These are phyloP conservation scores for Nakazawaea ambrosiae DNA, from an alignment of 805 yeast genomes.

Conservation along the genomic window DNA sequence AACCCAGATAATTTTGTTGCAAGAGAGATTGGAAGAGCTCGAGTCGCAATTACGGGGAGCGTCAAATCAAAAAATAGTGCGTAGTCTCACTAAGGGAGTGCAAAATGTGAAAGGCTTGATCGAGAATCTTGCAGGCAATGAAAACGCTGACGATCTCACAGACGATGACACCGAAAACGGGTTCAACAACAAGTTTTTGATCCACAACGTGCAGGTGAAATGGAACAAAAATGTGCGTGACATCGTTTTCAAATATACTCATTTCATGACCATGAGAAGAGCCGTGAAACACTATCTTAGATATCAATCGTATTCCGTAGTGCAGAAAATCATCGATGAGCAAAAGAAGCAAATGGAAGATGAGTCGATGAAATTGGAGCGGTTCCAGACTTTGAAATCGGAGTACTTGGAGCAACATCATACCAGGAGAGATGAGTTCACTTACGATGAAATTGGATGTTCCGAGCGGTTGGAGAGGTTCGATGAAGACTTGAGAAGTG, in stretches of 20 bases:
- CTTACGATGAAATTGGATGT: slow-evolving; percentile 10
- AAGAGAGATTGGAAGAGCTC: slow-evolving; percentile 20
- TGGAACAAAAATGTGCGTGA: slow-evolving; percentile 75
- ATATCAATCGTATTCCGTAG: slow-evolving; percentile 40
- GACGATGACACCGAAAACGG: slow-evolving; percentile 8
- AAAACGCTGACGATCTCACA: slow-evolving; percentile 1
- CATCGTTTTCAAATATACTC: slow-evolving; percentile 51
- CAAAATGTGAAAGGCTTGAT: slow-evolving; percentile 9
- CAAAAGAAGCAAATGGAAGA: slow-evolving; percentile 13
- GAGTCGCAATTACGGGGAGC: slow-evolving; percentile 23
- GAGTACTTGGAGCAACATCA: slow-evolving; percentile 17
- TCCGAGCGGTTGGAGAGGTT: slow-evolving; percentile 37
- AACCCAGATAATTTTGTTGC: slow-evolving; percentile 37
- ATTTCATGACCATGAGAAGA: slow-evolving; percentile 36
- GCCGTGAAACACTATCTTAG: slow-evolving; percentile 36
- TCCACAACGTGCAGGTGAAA: slow-evolving; percentile 66
- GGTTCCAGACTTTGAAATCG: slow-evolving; percentile 10
- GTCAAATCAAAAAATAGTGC: slow-evolving; percentile 8
- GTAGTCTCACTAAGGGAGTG: slow-evolving; percentile 6
- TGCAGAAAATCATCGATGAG: slow-evolving; percentile 42
- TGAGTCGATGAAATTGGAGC: background rate
- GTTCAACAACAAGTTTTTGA: slow-evolving; percentile 62
- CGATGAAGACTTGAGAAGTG: slow-evolving; percentile 41
- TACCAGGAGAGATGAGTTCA: slow-evolving; percentile 5
- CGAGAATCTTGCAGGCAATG: slow-evolving; percentile 3